A percentile compares a stretch with the other conserved stretches of the same genome.
Evolutionary conservation across 2,329 filamentous ascomycete species (phyloP).

Genomic region (Helminthosporium solani): DNA sequence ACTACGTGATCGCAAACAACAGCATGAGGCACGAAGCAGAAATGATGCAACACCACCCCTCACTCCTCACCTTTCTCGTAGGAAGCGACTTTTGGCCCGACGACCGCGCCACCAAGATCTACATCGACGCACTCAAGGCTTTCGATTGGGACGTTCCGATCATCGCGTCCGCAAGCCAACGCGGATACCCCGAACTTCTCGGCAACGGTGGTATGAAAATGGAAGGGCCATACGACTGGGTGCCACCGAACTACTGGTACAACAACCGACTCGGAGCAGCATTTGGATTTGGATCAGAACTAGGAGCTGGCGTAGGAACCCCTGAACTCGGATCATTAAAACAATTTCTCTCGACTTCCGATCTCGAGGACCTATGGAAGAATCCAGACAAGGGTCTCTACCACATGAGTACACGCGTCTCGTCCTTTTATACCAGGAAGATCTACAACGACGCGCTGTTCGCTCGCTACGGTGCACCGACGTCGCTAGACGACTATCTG

Average conservation of each 20-base stretch:
- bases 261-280: slow-evolving; percentile 56
- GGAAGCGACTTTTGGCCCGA: slow-evolving; percentile 67
- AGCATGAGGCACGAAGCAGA: slow-evolving; percentile 61
- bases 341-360: slow-evolving; percentile 54
- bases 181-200: slow-evolving; percentile 54
- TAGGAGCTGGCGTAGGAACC: slow-evolving; percentile 63
- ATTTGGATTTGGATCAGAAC: slow-evolving; percentile 64
- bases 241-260: slow-evolving; percentile 66
- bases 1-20: slow-evolving; percentile 57
- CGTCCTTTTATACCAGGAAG: slow-evolving; percentile 56
- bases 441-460: slow-evolving; percentile 61
- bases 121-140: slow-evolving; percentile 52
- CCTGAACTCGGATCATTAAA: slow-evolving; percentile 57
- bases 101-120: slow-evolving; percentile 56
- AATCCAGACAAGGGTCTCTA: slow-evolving; percentile 55
- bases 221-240: slow-evolving; percentile 67
- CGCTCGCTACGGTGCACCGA: slow-evolving; percentile 54
- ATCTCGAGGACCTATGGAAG: slow-evolving; percentile 60
- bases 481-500: slow-evolving; percentile 58
- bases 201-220: slow-evolving; percentile 65
- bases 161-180: slow-evolving; percentile 58
- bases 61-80: slow-evolving; percentile 58
- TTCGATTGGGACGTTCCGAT: slow-evolving; percentile 60
- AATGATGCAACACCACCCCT: slow-evolving; percentile 62
- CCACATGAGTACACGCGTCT: slow-evolving; percentile 60